Percentiles rank a stretch among this genome's conserved stretches.
These are phyloP conservation scores for Kazachstania kunashirensis DNA, from an alignment of 805 yeast genomes.

Conservation along the genomic window DNA sequence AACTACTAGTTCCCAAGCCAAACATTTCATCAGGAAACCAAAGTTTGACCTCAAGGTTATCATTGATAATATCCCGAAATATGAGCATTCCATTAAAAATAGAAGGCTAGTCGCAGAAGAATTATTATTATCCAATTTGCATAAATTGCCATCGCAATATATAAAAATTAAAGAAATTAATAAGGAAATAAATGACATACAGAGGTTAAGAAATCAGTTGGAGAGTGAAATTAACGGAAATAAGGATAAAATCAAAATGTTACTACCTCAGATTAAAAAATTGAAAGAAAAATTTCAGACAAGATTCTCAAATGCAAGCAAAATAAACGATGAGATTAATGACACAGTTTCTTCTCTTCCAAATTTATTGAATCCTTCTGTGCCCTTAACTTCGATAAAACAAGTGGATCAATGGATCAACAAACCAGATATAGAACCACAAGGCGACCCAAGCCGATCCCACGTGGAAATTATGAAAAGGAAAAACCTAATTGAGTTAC, in stretches of 20 bases:
- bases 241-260: slow-evolving; percentile 6
- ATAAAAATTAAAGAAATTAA: slow-evolving; percentile 14
- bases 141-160: slow-evolving; percentile 24
- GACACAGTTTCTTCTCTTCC: slow-evolving; percentile 47
- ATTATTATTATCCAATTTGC: slow-evolving; percentile 18
- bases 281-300: slow-evolving; percentile 24
- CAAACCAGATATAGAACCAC: slow-evolving; percentile 14
- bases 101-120: slow-evolving; percentile 23
- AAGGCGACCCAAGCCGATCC: slow-evolving; percentile 29
- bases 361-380: slow-evolving; percentile 45
- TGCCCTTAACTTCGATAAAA: slow-evolving; percentile 31
- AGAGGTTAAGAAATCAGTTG: slow-evolving; percentile 22
- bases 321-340: slow-evolving; percentile 32
- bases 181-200: slow-evolving; percentile 21
- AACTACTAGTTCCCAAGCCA: background rate
- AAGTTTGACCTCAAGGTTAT: slow-evolving; percentile 23
- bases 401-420: slow-evolving; percentile 46
- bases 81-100: slow-evolving; percentile 19
- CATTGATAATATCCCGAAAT: slow-evolving; percentile 10
- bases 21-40: slow-evolving; percentile 16
- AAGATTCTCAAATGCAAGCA: slow-evolving; percentile 10
- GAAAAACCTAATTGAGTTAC: slow-evolving; percentile 61
- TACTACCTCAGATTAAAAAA: slow-evolving; percentile 12
- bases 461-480: slow-evolving; percentile 64
- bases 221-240: slow-evolving; percentile 22